Evolutionary conservation across 495 filamentous ascomycete species (phyloP), one percentile per base, ranked within the genome.

Genomic region (Tirmania nivea): DNA sequence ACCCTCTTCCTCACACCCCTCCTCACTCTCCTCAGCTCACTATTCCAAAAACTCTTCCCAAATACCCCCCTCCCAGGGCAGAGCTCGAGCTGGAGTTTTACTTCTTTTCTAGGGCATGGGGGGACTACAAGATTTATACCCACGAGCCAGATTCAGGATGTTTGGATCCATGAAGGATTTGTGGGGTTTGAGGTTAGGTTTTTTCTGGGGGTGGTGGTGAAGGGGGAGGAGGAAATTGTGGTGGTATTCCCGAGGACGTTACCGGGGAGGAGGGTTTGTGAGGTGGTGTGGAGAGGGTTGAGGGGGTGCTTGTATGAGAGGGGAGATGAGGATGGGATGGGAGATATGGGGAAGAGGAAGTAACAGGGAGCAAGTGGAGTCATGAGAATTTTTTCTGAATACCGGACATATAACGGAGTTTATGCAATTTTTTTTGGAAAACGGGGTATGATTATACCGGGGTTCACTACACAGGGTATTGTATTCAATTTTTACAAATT

Each of bases 161-260:
- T 96, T 54, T 75, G 94, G 54, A 83, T 99, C 48, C 86, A 95
- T 66, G 90, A 99, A 67, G 90, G 89, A 35, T 96, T 96, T 68
- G 77, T 77, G 55, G 89, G 90, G 42, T 92, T 94, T 64, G 85
- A 86, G 67, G 89, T 95, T 49, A 70, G 81, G 52, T 92, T 86
- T 65, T 94, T 94, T 66, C 70, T 99, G 12, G 78, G 81, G 10
- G 83, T 96, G 10, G 80, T 94, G 57, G 88, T 96, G 49, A 83
- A 93, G 62, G 89, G 83, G 37, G 90, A 96, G 69, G 77, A 79
- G 54, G 79, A 84, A 52, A 77, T 90, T 12, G 80, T 94, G 10
- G 89, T 99, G 34, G 86, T 96, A 5, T 99, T 96, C 66, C 90
- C 88, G 66, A 77, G 76, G 53, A 66, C 94, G 53, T 63, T 93